Evolutionary conservation across 2,329 filamentous ascomycete species (phyloP).

Genomic region (Alternaria tenuissima): DNA sequence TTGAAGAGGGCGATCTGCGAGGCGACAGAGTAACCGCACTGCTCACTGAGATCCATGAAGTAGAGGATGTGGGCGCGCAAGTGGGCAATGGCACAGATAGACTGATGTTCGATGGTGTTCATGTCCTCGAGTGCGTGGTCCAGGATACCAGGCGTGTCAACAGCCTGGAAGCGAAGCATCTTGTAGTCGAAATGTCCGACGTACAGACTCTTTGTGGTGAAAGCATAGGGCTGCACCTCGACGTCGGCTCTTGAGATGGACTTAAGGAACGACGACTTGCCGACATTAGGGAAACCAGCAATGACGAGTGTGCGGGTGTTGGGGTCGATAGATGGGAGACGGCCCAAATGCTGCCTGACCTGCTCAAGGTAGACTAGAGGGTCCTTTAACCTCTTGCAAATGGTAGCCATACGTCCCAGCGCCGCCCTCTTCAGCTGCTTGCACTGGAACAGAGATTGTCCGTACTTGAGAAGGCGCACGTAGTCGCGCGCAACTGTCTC

Average conservation of each 20-base stretch:
- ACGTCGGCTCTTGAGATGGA: conserved; percentile 94
- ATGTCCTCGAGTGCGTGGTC: conserved; percentile 98
- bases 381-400: conserved; percentile 93
- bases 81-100: conserved; percentile 97
- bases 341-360: conserved; percentile 93
- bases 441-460: conserved; percentile 90
- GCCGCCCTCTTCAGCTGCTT: conserved; percentile 98
- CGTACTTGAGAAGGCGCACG: conserved; percentile 94
- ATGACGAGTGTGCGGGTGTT: conserved; percentile 96
- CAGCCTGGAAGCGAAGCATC: conserved; percentile 86
- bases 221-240: conserved; percentile 96
- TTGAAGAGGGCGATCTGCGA: conserved; percentile 95
- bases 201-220: conserved; percentile 97
- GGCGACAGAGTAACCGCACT: conserved; percentile 92
- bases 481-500: conserved; percentile 97
- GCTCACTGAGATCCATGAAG: conserved; percentile 97
- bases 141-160: conserved; percentile 97
- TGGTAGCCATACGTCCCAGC: conserved; percentile 96
- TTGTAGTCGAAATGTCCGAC: conserved; percentile 99
- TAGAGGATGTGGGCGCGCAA: conserved; percentile 93
- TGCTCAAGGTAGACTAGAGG: conserved; percentile 95
- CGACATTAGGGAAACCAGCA: conserved; percentile 90
- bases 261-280: conserved; percentile 94
- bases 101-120: conserved; percentile 99
- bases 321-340: conserved; percentile 97